Base-by-base conservation (phyloP, 1,139 yeast genomes). In the Diutina siamensis region DNA sequence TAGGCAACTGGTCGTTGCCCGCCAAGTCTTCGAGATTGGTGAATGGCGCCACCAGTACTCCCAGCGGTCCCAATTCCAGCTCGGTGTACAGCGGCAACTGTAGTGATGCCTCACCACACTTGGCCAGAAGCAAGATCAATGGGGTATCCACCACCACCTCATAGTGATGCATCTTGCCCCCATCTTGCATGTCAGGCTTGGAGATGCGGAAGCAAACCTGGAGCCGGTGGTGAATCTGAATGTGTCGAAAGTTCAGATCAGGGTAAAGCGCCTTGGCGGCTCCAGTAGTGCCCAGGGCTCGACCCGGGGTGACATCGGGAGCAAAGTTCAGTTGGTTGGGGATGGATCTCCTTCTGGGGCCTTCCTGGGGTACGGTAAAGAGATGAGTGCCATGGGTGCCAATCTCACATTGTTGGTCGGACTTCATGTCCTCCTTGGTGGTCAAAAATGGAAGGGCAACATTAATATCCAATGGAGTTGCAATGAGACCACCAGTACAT, bases 131-230 rank as follows among this genome's bases (percentile, higher is more conserved):
- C 46, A 88, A 67, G 28, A 74, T 71, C 46, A 88, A 71, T 0
- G 96, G 96, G 0, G 95, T 84, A 58, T 87, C 96, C 42, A 88
- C 83, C 46, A 87, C 80, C 44, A 88, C 95, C 55, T 88, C 96
- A 57, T 81, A 88, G 60, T 86, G 94, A 55, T 86, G 89, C 65
- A 83, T 66, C 53, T 76, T 78, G 44, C 65, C 68, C 46, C 68
- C 62, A 49, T 78, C 80, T 10, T 69, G 69, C 5, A 78, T 74
- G 49, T 77, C 80, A 54, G 80, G 82, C 34, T 40, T 31, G 28
- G 94, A 82, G 33, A 88, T 81, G 48, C 96, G 67, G 53, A 88
- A 73, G 54, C 87, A 79, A 4, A 87, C 76, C 55, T 86, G 94
- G 45, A 88, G 65, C 48, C 95, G 71, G 60, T 88, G 97, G 53